These are phyloP conservation scores for Halocafeteria seosinensis DNA, from an alignment of 108 stramenopile species.

Conservation along the genomic window DNA sequence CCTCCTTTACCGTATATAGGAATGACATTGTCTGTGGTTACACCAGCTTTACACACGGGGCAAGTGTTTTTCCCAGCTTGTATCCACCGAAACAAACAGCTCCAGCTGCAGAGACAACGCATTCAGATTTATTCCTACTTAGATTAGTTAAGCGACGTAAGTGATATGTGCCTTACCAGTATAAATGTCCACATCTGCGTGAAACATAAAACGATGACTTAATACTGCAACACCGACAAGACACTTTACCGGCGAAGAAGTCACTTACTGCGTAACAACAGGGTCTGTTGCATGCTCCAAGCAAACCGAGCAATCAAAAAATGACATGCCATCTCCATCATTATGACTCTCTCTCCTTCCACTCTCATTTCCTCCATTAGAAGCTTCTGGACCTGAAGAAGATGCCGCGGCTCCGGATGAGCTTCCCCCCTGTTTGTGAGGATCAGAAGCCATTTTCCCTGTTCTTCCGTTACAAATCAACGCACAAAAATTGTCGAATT, in stretches of 20 bases:
- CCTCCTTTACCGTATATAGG: constrained; percentile 22
- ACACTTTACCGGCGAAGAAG: neutral
- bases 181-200: constrained; percentile 20
- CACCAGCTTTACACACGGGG: constrained; percentile 40
- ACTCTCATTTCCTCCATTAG: too few relatives aligned
- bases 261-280: constrained; percentile 31
- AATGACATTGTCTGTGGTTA: constrained; percentile 25
- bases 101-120: neutral
- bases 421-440: too few relatives aligned
- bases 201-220: neutral
- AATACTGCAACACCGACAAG: neutral
- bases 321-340: too few relatives aligned
- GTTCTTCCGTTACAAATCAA: too few relatives aligned
- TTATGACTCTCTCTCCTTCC: too few relatives aligned
- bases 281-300: constrained; percentile 27
- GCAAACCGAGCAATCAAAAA: constrained; percentile 38
- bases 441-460: too few relatives aligned
- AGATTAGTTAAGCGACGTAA: too few relatives aligned
- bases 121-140: too few relatives aligned
- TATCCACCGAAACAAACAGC: constrained; percentile 17
- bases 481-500: too few relatives aligned
- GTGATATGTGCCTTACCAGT: constrained; percentile 33
- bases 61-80: constrained; percentile 26
- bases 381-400: too few relatives aligned
- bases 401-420: too few relatives aligned